A percentile compares a stretch with the other conserved stretches of the same genome.
These are phyloP conservation scores for Nicotiana undulata DNA, from an alignment of 257 asterid species.

Conservation along the genomic window DNA sequence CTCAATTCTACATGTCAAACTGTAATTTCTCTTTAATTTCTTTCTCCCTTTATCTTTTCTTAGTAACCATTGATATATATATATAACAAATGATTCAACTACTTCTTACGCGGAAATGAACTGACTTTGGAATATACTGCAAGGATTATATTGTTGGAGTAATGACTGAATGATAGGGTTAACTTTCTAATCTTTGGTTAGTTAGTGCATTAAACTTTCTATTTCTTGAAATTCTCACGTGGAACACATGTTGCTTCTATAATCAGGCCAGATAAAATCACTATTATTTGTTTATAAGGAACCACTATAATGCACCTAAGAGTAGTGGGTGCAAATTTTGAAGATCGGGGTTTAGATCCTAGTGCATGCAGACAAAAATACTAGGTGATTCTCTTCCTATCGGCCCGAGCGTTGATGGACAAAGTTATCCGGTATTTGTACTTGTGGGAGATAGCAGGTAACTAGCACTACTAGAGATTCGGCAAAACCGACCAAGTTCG, in stretches of 20 bases:
- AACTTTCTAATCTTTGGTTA: not conserved
- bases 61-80: not conserved
- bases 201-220: not conserved
- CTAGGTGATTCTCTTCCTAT: not conserved
- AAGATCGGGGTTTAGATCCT: not conserved
- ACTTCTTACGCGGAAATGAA: constrained; percentile 1
- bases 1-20: constrained; percentile 16
- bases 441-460: not conserved
- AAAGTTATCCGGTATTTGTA: not conserved
- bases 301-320: accelerated
- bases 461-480: too few species aligned
- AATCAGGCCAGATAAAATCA: not conserved
- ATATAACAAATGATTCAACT: not conserved
- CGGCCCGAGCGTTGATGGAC: not conserved
- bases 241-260: not conserved
- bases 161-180: not conserved
- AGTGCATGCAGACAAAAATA: too few species aligned
- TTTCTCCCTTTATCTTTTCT: not conserved
- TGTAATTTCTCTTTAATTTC: not conserved
- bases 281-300: too few species aligned
- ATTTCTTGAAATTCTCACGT: not conserved
- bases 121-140: constrained; percentile 1
- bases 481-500: too few species aligned
- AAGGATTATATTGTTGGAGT: not conserved
- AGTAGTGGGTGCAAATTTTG: not conserved